Evolutionary conservation across 2,329 filamentous ascomycete species (phyloP), one percentile per base, ranked within the genome.

Genomic region (Phaeosphaeria sp.): DNA sequence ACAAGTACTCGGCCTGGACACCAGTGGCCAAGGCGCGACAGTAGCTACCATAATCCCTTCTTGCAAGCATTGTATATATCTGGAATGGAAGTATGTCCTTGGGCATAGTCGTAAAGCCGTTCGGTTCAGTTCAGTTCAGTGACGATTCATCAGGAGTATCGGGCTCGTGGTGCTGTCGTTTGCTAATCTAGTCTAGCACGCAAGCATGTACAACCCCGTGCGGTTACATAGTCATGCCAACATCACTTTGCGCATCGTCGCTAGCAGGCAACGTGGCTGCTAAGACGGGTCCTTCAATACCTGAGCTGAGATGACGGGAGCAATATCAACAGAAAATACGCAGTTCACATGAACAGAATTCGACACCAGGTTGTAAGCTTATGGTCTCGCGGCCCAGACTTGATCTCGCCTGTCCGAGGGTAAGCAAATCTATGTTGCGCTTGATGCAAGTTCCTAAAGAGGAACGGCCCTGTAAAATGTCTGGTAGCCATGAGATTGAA

Each of bases 1-100:
- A 74, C 71, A 84, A 84, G 78, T 82, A 80, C 69, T 63, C 72
- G 30, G 69, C 81, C 17, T 84, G 81, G 81, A 72, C 72, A 58
- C 81, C 81, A n/a, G 77, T 80, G 22, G 80, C 76, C 50, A 81
- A 80, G 64, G 66, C 80, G 44, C 74, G 81, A 50, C 66, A 75
- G 59, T 73, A 71, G 61, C 63, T 20, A 17, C 11, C 30, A 5
- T 17, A 43, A 39, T 65, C 60, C 55, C 54, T 52, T 56, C 56
- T 64, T 54, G 48, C 43, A 56, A 54, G 62, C 52, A 67, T 55
- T 69, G 65, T 72, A 70, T 53, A 71, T 72, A 71, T 57, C 54
- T 54, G 46, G 39, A 53, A 54, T 47, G 22, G 54, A 56, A 50
- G 27, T 33, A 18, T 22, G n/a, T 18, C 22, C 46, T 10, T 15